Conservation (phyloP, 805 yeast species). For the Candida coquimbonensis region DNA sequence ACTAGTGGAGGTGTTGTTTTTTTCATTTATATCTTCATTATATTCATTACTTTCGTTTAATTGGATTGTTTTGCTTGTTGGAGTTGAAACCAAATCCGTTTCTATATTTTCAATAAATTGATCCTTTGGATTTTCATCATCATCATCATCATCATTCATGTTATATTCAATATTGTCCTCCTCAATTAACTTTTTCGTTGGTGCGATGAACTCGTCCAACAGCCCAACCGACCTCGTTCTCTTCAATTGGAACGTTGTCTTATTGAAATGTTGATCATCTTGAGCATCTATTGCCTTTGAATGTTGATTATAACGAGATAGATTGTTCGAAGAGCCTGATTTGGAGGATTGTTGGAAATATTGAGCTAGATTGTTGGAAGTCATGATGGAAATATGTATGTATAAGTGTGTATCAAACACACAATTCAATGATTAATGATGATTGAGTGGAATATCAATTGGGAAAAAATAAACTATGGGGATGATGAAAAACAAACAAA, state of each 20-base stretch:
- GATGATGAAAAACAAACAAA: too few species aligned
- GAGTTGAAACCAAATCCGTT: constrained; percentile 4
- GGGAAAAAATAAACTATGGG: too few species aligned
- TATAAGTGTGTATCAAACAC: too few species aligned
- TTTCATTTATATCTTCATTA: constrained; percentile 36
- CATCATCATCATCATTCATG: constrained; percentile 6
- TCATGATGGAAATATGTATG: too few species aligned
- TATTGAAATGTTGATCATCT: constrained; percentile 62
- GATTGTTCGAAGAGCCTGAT: constrained; percentile 4
- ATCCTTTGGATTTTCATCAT: constrained; percentile 12
- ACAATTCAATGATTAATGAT: too few species aligned
- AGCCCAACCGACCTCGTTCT: constrained; percentile 80
- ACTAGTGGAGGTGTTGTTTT: constrained; percentile 19
- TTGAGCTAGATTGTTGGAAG: too few species aligned
- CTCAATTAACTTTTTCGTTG: constrained; percentile 33
- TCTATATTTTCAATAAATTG: constrained; percentile 20
- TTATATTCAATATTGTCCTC: constrained; percentile 9
- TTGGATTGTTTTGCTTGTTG: constrained; percentile 13
- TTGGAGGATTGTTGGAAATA: neutral
- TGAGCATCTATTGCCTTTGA: constrained; percentile 54
- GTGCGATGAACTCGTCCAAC: constrained; percentile 60
- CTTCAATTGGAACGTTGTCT: constrained; percentile 65
- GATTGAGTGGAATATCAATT: too few species aligned
- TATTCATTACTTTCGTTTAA: constrained; percentile 12
- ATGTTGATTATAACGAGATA: constrained; percentile 17